Evolutionary conservation across 208 protist species (phyloP).

Genomic region (Trichomonas gallinae): DNA sequence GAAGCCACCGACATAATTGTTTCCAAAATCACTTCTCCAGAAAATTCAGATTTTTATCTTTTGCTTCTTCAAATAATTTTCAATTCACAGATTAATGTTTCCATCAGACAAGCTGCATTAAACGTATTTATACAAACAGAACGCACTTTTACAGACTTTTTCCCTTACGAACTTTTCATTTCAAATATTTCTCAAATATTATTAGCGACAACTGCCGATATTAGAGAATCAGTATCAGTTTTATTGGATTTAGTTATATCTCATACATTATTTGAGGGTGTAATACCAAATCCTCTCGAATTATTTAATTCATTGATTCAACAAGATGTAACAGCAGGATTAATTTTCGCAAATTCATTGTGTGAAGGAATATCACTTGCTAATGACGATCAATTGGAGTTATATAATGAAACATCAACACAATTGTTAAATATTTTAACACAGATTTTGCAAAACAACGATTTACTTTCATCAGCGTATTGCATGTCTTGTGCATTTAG

Average conservation of each 20-base stretch:
- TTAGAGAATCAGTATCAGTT: neutral
- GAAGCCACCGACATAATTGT: neutral
- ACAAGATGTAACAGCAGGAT: neutral
- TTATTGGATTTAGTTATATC: neutral
- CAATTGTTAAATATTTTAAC: neutral
- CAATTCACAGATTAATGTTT: neutral
- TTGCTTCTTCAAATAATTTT: neutral
- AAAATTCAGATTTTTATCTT: neutral
- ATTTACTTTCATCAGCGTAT: neutral
- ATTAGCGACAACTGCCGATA: neutral
- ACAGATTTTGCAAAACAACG: neutral
- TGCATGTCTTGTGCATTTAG: neutral
- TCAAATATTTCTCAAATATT: neutral
- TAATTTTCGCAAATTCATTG: neutral
- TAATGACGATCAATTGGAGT: neutral
- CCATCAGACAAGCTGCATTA: neutral
- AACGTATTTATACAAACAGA: neutral
- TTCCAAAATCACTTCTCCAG: neutral
- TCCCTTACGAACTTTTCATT: neutral
- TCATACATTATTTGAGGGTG: neutral
- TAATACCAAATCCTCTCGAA: neutral
- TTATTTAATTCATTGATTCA: neutral
- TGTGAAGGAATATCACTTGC: neutral
- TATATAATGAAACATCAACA: neutral
- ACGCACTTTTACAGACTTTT: neutral